These are phyloP conservation scores for Macaranga tanarius DNA, from an alignment of 441 rosid species.

Conservation along the genomic window DNA sequence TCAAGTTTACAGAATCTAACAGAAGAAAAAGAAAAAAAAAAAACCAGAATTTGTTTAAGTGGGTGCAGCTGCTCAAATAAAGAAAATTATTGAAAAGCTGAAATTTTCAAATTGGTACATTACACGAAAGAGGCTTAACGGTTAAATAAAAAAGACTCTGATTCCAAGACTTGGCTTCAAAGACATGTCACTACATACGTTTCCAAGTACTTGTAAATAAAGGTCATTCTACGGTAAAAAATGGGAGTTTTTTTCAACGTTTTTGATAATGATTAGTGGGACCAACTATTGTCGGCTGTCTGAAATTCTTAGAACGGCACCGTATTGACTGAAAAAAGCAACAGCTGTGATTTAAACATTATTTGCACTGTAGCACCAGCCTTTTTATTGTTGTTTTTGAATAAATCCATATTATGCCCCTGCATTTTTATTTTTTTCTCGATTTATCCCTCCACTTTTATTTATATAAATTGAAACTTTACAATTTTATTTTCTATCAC, in stretches of 20 bases:
- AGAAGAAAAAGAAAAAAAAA: neutral
- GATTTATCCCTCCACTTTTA: no score
- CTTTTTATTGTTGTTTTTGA: no score
- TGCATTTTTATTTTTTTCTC: no score
- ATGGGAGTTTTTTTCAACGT: no score
- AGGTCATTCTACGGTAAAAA: no score
- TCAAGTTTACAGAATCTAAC: no score
- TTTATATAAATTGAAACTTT: no score
- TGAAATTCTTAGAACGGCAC: neutral
- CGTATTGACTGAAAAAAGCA: neutral
- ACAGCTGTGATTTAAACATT: neutral
- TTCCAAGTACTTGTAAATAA: slow-evolving; percentile 16
- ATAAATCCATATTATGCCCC: no score
- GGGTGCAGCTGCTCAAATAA: no score
- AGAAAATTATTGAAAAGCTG: neutral
- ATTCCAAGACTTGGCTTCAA: slow-evolving; percentile 63
- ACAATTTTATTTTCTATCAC: no score
- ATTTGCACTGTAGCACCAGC: no score
- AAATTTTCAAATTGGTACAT: neutral
- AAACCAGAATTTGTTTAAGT: no score
- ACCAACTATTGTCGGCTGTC: slow-evolving; percentile 29
- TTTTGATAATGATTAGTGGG: slow-evolving; percentile 1
- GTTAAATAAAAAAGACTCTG: slow-evolving; percentile 20
- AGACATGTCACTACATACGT: slow-evolving; percentile 23
- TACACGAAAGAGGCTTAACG: slow-evolving; percentile 21